A percentile compares a stretch with the other conserved stretches of the same genome.
phyloP scores from a whole-genome alignment of 805 yeast species.

The Ogataea glucozyma region DNA sequence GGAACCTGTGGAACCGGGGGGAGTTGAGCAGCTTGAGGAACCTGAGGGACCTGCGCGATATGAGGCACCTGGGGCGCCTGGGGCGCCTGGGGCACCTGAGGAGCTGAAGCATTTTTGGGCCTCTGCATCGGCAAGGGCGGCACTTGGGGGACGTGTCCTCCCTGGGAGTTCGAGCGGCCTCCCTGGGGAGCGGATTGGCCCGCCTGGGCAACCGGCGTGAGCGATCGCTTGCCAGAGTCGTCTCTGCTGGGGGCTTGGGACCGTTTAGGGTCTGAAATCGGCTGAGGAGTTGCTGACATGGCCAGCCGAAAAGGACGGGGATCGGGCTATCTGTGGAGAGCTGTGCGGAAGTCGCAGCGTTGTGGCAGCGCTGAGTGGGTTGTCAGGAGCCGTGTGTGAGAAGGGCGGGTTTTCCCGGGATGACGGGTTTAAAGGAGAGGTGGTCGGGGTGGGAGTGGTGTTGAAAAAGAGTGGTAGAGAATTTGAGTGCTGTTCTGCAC shows the following conservation, averaged over 20 bases:
- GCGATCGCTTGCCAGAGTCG: neutral
- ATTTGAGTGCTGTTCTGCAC: no score
- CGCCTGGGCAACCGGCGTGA: no score
- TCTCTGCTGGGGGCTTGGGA: neutral
- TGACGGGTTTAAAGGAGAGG: neutral
- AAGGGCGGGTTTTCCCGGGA: neutral
- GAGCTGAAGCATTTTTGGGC: no score
- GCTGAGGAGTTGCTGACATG: conserved; percentile 2
- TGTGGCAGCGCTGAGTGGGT: neutral
- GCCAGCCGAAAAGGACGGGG: neutral
- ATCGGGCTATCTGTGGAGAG: neutral
- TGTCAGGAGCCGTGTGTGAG: neutral
- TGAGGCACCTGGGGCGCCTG: neutral
- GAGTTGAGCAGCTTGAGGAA: neutral
- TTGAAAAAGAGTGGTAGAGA: neutral
- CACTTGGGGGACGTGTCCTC: neutral
- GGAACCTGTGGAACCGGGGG: conserved; percentile 1
- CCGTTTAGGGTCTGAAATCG: neutral
- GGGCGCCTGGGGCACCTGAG: neutral
- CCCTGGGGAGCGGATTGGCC: no score
- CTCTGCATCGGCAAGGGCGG: no score
- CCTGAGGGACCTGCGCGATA: neutral
- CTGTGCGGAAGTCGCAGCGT: neutral
- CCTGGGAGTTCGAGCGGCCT: no score
- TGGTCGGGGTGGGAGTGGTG: neutral